A percentile compares a stretch with the other conserved stretches of the same genome.
Conservation (phyloP, 2,329 filamentous ascomycete species). For the Exophiala viscosa region DNA sequence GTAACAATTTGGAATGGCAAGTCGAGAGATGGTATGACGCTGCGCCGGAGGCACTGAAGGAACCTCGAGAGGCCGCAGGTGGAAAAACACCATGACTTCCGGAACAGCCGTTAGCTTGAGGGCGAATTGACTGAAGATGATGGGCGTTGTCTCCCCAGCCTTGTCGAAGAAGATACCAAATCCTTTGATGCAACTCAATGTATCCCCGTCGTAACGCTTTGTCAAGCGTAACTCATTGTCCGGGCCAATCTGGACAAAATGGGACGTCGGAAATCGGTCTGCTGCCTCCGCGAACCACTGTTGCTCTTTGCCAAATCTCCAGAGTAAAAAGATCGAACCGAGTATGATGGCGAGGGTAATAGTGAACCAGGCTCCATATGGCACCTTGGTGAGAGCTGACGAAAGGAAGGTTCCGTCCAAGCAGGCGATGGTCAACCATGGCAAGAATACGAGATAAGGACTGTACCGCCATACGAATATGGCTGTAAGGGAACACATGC, state of each 20-base stretch:
- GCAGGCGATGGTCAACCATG: constrained; percentile 61
- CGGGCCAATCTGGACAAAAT: constrained; percentile 20
- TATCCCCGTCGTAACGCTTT: constrained; percentile 37
- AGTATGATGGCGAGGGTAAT: constrained; percentile 62
- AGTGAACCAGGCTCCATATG: constrained; percentile 75
- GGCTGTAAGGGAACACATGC: constrained; percentile 68
- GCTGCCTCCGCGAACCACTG: constrained; percentile 69
- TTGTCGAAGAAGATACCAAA: constrained; percentile 78
- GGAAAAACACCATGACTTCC: constrained; percentile 70
- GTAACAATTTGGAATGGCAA: constrained; percentile 60
- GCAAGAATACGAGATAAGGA: constrained; percentile 56
- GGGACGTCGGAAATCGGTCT: constrained; percentile 55
- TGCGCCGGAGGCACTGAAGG: constrained; percentile 54
- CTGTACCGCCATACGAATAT: constrained; percentile 66
- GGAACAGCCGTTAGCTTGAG: constrained; percentile 66
- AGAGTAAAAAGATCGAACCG: constrained; percentile 64
- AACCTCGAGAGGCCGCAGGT: constrained; percentile 61
- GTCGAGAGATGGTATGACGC: constrained; percentile 44
- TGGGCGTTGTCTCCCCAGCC: constrained; percentile 59
- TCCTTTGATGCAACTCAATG: constrained; percentile 51
- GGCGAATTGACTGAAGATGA: constrained; percentile 69
- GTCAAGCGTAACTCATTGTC: constrained; percentile 35
- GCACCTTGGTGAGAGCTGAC: constrained; percentile 67
- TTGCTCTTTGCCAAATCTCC: constrained; percentile 74
- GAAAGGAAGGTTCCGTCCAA: constrained; percentile 69